phyloP scores from a whole-genome alignment of 495 filamentous ascomycete genomes.

The Glarea lozoyensis region DNA sequence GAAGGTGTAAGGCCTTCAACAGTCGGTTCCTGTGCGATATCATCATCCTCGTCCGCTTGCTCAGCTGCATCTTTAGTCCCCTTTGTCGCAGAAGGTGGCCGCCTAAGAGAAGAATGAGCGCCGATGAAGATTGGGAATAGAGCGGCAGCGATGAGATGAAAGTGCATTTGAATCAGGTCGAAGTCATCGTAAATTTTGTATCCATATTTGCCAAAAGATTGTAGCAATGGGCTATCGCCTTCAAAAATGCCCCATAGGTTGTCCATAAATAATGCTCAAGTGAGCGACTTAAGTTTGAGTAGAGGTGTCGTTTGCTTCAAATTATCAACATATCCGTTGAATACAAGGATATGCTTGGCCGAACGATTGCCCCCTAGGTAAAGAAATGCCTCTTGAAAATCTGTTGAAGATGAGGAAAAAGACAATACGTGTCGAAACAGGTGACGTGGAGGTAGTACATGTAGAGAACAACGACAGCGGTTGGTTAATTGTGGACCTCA shows the following conservation, averaged over 20 bases:
- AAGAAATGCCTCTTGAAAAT: too few species aligned
- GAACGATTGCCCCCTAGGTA: too few species aligned
- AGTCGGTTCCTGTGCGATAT: slow-evolving; percentile 45
- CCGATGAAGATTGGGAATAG: slow-evolving; percentile 66
- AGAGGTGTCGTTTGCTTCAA: too few species aligned
- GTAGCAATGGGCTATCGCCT: slow-evolving; percentile 14
- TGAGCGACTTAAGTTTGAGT: too few species aligned
- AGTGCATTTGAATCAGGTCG: slow-evolving; percentile 47
- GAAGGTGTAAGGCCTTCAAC: slow-evolving; percentile 70
- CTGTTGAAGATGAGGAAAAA: too few species aligned
- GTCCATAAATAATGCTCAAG: too few species aligned
- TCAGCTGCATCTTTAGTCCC: slow-evolving; percentile 39
- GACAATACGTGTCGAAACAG: too few species aligned
- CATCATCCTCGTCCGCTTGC: slow-evolving; percentile 42
- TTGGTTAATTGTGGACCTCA: too few species aligned
- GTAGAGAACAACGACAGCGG: too few species aligned
- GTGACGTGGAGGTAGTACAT: too few species aligned
- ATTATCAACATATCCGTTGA: too few species aligned
- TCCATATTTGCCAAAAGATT: slow-evolving; percentile 17
- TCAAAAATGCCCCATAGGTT: slow-evolving; percentile 6
- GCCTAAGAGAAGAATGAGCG: slow-evolving; percentile 59
- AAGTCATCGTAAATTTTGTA: slow-evolving; percentile 9
- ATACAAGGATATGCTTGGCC: too few species aligned
- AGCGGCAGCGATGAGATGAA: slow-evolving; percentile 58
- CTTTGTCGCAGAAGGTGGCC: slow-evolving; percentile 71